Base-by-base conservation (phyloP, 2,329 filamentous ascomycete species). In the Orbilia brochopaga region DNA sequence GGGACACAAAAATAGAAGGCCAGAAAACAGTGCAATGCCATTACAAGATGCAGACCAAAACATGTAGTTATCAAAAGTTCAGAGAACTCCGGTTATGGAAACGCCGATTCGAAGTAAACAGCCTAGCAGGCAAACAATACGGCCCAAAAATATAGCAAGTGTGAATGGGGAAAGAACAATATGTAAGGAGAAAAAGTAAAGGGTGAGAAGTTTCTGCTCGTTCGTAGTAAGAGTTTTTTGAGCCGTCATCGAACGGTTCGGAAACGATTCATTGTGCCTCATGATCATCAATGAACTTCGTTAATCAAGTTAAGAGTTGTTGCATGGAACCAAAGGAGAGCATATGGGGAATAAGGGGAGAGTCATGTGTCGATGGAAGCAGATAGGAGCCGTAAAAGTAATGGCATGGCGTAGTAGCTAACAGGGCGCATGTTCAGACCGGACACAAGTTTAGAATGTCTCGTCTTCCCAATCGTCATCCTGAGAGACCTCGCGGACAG, bases 201-300 rank as follows among this genome's bases (percentile, higher is more conserved):
- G 35, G 40, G 42, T 56, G n/a, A 40, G 23, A 60, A 52, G 40
- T 44, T 51, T 65, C 60, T 70, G 54, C 55, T 46, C 23, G 19
- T 21, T 46, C 19, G 53, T 54, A 8, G 52, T 60, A 44, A 23
- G 24, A 8, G 8, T 30, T 27, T 2, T 53, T 53, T 13, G 30
- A 15, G 51, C 67, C 60, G 55, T 72, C 37, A 65, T 65, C 24
- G 32, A 65, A 61, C 51, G 50, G 55, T 55, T 52, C 44, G 32
- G 30, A 63, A 65, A 72, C 67, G 67, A 72, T 72, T 72, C 67
- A 72, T 63, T 72, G 67, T 64, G 59, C 23, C 46, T 61, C 55
- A 17, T 72, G 42, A 65, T 72, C 54, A 70, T 70, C 67, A 72
- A 72, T 72, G 67, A 72, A 37, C 48, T 70, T 72, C 67, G 67